These are phyloP conservation scores for Centella asiatica DNA, from an alignment of 129 eudicot genomes.

Conservation along the genomic window DNA sequence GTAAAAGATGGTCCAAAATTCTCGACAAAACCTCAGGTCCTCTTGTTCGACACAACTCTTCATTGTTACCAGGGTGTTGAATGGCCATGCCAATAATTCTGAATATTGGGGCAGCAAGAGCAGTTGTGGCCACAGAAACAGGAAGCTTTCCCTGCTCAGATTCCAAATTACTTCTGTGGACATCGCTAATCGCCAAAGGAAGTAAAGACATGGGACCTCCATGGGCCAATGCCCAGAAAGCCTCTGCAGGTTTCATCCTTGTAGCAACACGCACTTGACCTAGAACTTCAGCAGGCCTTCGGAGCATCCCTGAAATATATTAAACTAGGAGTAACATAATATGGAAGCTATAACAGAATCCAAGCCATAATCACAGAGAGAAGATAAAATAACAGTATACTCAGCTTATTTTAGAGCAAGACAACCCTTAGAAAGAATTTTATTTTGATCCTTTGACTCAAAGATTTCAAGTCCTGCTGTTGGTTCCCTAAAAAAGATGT, in stretches of 20 bases:
- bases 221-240: slow-evolving; percentile 92
- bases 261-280: slow-evolving; percentile 97
- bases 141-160: slow-evolving; percentile 63
- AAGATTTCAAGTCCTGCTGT: neutral
- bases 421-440: neutral
- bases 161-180: slow-evolving; percentile 60
- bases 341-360: neutral
- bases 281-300: slow-evolving; percentile 97
- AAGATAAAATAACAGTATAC: slow-evolving; percentile 14
- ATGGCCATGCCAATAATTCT: slow-evolving; percentile 86
- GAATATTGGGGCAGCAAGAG: slow-evolving; percentile 91
- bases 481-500: neutral
- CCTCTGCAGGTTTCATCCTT: slow-evolving; percentile 89
- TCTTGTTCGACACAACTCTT: slow-evolving; percentile 68
- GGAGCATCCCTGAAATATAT: slow-evolving; percentile 60
- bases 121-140: slow-evolving; percentile 51
- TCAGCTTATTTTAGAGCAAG: neutral
- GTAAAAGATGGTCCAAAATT: slow-evolving; percentile 69
- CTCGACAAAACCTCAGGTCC: slow-evolving; percentile 89
- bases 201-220: slow-evolving; percentile 96
- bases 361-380: neutral
- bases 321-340: slow-evolving; percentile 9
- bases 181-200: slow-evolving; percentile 74
- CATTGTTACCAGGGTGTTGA: slow-evolving; percentile 83
- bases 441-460: too few relatives aligned